Percentiles rank a stretch among this genome's conserved stretches.
Conservation (phyloP, 257 asterid species). For the Cordia subcordata region DNA sequence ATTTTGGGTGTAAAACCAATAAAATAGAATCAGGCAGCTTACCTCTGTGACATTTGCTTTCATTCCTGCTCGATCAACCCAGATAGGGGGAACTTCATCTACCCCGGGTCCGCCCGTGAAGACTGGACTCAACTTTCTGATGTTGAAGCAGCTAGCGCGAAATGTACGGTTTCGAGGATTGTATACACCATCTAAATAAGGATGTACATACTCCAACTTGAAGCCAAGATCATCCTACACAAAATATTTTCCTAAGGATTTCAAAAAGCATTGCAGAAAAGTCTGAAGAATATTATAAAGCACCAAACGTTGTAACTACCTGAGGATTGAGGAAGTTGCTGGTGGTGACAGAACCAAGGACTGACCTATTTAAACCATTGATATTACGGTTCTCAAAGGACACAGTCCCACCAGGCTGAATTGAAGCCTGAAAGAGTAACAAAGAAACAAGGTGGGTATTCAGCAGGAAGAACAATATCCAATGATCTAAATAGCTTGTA, state of each 20-base stretch:
- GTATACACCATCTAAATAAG: slow-evolving; percentile 84
- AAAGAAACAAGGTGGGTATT: slow-evolving; percentile 7
- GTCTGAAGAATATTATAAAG: slow-evolving; percentile 2
- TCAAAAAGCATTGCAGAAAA: neutral
- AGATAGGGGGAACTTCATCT: slow-evolving; percentile 93
- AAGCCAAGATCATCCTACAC: slow-evolving; percentile 95
- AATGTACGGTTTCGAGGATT: slow-evolving; percentile 89
- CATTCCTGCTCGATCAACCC: slow-evolving; percentile 95
- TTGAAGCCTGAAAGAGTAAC: slow-evolving; percentile 68
- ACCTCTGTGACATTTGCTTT: slow-evolving; percentile 96
- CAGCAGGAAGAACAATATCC: neutral
- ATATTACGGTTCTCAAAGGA: slow-evolving; percentile 95
- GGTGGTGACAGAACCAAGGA: slow-evolving; percentile 94
- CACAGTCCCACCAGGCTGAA: slow-evolving; percentile 99
- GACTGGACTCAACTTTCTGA: slow-evolving; percentile 96
- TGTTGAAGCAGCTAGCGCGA: slow-evolving; percentile 88
- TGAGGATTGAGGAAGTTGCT: slow-evolving; percentile 97
- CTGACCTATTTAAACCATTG: slow-evolving; percentile 85
- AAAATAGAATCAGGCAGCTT: neutral
- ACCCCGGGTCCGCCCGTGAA: slow-evolving; percentile 98
- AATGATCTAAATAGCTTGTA: slow-evolving; percentile 15
- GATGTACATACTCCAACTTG: slow-evolving; percentile 94
- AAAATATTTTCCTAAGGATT: neutral
- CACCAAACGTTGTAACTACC: slow-evolving; percentile 24
- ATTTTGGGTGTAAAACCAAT: too few species aligned